These are phyloP conservation scores for Saccharomycopsis hybrid DNA, from an alignment of 1,139 yeast species.

Conservation along the genomic window DNA sequence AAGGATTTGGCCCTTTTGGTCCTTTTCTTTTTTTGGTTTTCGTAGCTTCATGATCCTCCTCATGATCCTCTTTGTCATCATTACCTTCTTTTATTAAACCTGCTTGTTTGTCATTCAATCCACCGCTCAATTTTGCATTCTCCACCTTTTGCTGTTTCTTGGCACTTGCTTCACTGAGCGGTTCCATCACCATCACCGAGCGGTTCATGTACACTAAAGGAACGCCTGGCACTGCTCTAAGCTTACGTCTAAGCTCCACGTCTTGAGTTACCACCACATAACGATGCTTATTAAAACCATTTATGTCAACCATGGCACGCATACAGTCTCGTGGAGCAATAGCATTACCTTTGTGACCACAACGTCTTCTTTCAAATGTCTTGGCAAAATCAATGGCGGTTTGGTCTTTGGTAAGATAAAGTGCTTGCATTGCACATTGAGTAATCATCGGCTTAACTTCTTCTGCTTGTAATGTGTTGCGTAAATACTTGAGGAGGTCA, in stretches of 20 bases:
- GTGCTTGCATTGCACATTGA: conserved; percentile 87
- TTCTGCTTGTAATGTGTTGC: conserved; percentile 68
- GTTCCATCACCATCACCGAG: conserved; percentile 95
- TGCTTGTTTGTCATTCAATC: conserved; percentile 50
- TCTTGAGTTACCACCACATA: conserved; percentile 86
- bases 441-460: conserved; percentile 85
- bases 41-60: conserved; percentile 20
- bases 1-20: conserved; percentile 74
- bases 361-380: conserved; percentile 71
- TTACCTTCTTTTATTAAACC: conserved; percentile 26
- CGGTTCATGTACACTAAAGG: conserved; percentile 84
- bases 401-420: conserved; percentile 67
- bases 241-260: conserved; percentile 53
- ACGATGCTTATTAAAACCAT: conserved; percentile 80
- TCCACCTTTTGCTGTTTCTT: conserved; percentile 52
- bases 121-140: conserved; percentile 59
- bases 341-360: conserved; percentile 59
- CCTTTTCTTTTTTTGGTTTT: conserved; percentile 51
- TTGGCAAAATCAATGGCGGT: conserved; percentile 76
- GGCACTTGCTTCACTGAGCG: conserved; percentile 68
- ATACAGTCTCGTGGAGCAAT: conserved; percentile 72
- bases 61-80: conserved; percentile 25
- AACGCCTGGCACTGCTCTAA: conserved; percentile 79
- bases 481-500: conserved; percentile 70
- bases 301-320: conserved; percentile 56